Conservation (phyloP, 2,329 filamentous ascomycete species). For the Alternaria angustiovoidea region DNA sequence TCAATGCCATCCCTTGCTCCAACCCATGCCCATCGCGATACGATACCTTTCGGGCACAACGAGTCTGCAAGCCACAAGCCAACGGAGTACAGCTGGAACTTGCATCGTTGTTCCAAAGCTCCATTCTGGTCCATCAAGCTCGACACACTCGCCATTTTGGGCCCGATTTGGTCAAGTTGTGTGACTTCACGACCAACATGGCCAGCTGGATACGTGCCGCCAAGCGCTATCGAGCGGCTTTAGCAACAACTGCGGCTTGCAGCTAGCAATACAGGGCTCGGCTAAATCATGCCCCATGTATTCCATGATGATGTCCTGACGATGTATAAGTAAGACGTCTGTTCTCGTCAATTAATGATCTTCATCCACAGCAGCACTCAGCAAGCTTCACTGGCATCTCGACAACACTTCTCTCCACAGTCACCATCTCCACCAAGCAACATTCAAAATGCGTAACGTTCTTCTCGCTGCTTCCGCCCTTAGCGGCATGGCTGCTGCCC, state of each 20-base stretch:
- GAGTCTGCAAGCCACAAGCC: slow-evolving; percentile 21
- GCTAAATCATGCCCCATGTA: slow-evolving; percentile 7
- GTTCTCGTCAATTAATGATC: slow-evolving; percentile 14
- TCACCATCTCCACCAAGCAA: slow-evolving; percentile 12
- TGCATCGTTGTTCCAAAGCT: not conserved
- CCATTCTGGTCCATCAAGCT: slow-evolving; percentile 12
- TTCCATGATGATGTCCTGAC: slow-evolving; percentile 1
- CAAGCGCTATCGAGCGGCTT: slow-evolving; percentile 1
- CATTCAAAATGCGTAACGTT: slow-evolving; percentile 35
- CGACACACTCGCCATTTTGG: not conserved
- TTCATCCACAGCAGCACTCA: slow-evolving; percentile 20
- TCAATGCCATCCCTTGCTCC: slow-evolving; percentile 18
- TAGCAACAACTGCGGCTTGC: slow-evolving; percentile 15
- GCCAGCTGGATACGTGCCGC: slow-evolving; percentile 1
- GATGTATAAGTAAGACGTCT: slow-evolving; percentile 25
- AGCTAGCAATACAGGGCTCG: slow-evolving; percentile 9
- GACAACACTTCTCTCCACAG: slow-evolving; percentile 10
- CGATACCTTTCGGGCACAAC: slow-evolving; percentile 10
- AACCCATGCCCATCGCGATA: slow-evolving; percentile 12
- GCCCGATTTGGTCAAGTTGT: slow-evolving; percentile 10
- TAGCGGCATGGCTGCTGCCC: slow-evolving; percentile 27
- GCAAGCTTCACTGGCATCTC: slow-evolving; percentile 11
- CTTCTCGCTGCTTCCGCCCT: slow-evolving; percentile 24
- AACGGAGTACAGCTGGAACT: slow-evolving; percentile 15
- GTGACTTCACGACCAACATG: not conserved